Percentiles rank a stretch among this genome's conserved stretches.
These are phyloP conservation scores for Monosporascus sp. DNA, from an alignment of 2,329 filamentous ascomycete species.

Conservation along the genomic window DNA sequence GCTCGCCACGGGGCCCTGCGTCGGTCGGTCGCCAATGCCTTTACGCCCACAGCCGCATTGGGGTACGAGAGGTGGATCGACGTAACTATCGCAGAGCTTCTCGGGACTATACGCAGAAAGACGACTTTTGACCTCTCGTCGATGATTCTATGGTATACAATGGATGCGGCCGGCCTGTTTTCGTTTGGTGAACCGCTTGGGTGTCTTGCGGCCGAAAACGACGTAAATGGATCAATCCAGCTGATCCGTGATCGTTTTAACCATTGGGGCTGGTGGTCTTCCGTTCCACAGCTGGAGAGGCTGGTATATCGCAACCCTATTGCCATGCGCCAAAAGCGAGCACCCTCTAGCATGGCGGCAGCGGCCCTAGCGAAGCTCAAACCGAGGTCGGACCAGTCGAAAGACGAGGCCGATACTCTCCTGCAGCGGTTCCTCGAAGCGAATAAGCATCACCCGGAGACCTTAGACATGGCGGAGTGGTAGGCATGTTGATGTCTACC, in stretches of 20 bases:
- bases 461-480: slow-evolving; percentile 13
- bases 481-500: slow-evolving; percentile 20
- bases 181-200: slow-evolving; percentile 18
- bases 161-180: slow-evolving; percentile 18
- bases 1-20: slow-evolving; percentile 17
- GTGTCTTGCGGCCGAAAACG: slow-evolving; percentile 14
- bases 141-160: slow-evolving; percentile 16
- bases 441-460: slow-evolving; percentile 13
- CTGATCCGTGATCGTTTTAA: slow-evolving; percentile 18
- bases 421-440: slow-evolving; percentile 17
- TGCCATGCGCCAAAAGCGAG: slow-evolving; percentile 8
- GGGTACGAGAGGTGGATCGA: slow-evolving; percentile 22
- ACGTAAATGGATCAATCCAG: slow-evolving; percentile 17
- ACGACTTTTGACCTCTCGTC: slow-evolving; percentile 13
- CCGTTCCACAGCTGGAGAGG: slow-evolving; percentile 16
- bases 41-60: slow-evolving; percentile 16
- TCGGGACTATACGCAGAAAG: slow-evolving; percentile 9
- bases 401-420: slow-evolving; percentile 9
- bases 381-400: slow-evolving; percentile 3
- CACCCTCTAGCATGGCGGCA: slow-evolving; percentile 15
- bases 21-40: slow-evolving; percentile 20
- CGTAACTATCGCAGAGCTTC: slow-evolving; percentile 14
- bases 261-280: slow-evolving; percentile 20
- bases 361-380: slow-evolving; percentile 12
- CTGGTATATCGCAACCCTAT: slow-evolving; percentile 19